Evolutionary conservation across 495 filamentous ascomycete genomes (phyloP).

Genomic region (Letharia columbiana): DNA sequence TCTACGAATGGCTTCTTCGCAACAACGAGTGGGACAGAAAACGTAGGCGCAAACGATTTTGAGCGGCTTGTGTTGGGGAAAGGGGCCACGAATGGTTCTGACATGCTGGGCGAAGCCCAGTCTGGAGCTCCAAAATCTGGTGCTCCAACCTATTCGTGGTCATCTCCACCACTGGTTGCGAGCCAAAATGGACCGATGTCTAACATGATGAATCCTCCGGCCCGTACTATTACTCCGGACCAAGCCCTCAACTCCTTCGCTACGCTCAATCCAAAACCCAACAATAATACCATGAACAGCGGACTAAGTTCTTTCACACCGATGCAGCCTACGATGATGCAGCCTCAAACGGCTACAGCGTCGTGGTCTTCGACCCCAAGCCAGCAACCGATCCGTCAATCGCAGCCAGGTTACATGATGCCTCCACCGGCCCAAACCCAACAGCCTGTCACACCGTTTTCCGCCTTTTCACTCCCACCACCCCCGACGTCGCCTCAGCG

Average conservation of each 20-base stretch:
- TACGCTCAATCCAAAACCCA: slow-evolving; percentile 31
- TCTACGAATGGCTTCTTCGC: slow-evolving; percentile 29
- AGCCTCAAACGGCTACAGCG: background rate
- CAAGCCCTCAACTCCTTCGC: slow-evolving; percentile 42
- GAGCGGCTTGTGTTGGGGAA: slow-evolving; percentile 77
- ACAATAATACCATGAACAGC: slow-evolving; percentile 10
- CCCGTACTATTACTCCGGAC: slow-evolving; percentile 47
- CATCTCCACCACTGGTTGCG: slow-evolving; percentile 24
- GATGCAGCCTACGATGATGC: slow-evolving; percentile 17
- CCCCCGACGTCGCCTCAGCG: slow-evolving; percentile 26
- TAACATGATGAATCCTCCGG: slow-evolving; percentile 26
- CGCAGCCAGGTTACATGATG: slow-evolving; percentile 16
- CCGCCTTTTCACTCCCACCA: slow-evolving; percentile 42
- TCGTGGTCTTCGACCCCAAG: slow-evolving; percentile 3
- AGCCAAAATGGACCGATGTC: slow-evolving; percentile 26
- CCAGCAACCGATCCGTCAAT: slow-evolving; percentile 26
- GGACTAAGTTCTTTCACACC: slow-evolving; percentile 19
- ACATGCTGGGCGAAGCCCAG: slow-evolving; percentile 34
- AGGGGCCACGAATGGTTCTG: slow-evolving; percentile 26
- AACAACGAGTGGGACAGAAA: slow-evolving; percentile 29
- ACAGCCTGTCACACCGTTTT: slow-evolving; percentile 13
- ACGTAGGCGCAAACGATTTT: slow-evolving; percentile 61
- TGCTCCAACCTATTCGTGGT: slow-evolving; percentile 43
- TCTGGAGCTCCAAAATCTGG: slow-evolving; percentile 26
- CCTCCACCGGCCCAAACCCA: slow-evolving; percentile 6